Percentiles rank a stretch among this genome's conserved stretches.
These are phyloP conservation scores for Thraustotheca clavata DNA, from an alignment of 352 stramenopile genomes.

Conservation along the genomic window DNA sequence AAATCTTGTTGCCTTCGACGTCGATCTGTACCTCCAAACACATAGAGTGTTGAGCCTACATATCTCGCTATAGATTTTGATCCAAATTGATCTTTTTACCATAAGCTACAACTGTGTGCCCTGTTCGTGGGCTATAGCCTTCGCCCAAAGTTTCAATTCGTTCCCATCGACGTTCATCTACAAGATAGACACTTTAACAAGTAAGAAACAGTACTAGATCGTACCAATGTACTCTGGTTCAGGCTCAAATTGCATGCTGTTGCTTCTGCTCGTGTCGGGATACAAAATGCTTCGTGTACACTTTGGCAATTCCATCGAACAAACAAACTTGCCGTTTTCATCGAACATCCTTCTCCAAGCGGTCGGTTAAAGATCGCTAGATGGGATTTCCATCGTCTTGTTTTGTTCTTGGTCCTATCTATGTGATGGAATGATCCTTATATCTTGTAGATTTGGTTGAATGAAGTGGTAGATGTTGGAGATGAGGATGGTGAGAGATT, in stretches of 20 bases:
- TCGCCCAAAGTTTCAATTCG: constrained; percentile 66
- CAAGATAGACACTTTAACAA: background rate
- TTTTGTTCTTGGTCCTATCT: no score
- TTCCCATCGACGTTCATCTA: constrained; percentile 70
- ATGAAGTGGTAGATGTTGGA: no score
- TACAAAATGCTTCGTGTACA: no score
- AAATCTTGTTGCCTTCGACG: constrained; percentile 74
- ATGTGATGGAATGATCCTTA: no score
- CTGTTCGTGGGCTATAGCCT: constrained; percentile 74
- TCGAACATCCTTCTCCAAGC: no score
- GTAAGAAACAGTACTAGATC: background rate
- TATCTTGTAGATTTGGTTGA: no score
- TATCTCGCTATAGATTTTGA: background rate
- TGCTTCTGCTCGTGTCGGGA: no score
- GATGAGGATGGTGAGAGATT: no score
- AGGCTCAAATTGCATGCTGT: background rate
- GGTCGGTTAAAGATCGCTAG: no score
- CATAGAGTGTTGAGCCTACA: constrained; percentile 38
- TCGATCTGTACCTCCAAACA: constrained; percentile 81
- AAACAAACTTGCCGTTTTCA: no score
- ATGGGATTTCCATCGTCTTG: no score
- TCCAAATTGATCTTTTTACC: constrained; percentile 25
- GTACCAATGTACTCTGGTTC: constrained; percentile 21
- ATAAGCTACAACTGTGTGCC: constrained; percentile 75
- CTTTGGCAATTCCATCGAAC: no score